Percentiles rank a stretch among this genome's conserved stretches.
phyloP scores from a whole-genome alignment of 2,329 filamentous ascomycete genomes.

The Ophiostoma sp. region DNA sequence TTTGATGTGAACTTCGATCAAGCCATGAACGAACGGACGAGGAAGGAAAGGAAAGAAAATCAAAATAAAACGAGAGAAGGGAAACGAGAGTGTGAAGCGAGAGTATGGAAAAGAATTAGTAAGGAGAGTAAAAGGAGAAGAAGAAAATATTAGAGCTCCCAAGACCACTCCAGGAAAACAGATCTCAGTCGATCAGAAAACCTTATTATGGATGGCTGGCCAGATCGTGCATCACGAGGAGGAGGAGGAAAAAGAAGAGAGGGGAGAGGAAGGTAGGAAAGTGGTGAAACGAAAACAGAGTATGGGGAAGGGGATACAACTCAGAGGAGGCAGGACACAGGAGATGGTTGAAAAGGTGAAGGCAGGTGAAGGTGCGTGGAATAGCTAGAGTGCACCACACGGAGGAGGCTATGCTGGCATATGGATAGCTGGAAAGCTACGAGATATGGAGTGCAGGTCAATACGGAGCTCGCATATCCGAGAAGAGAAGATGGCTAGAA shows the following conservation, averaged over 20 bases:
- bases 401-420: not conserved
- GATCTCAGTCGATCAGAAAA: not conserved
- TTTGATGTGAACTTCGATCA: not conserved
- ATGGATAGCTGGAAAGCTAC: not conserved
- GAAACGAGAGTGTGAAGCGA: not conserved
- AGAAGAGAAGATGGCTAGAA: too few relatives aligned
- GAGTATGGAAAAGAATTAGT: not conserved
- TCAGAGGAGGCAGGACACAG: not conserved
- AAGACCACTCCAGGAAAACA: not conserved
- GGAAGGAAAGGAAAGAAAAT: not conserved
- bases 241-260: not conserved
- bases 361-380: not conserved
- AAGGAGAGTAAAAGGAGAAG: not conserved
- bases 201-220: not conserved
- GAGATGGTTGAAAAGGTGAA: not conserved
- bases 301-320: not conserved
- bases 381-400: not conserved
- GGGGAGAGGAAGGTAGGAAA: not conserved
- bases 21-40: not conserved
- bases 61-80: not conserved
- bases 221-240: not conserved
- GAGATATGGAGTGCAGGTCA: too few relatives aligned
- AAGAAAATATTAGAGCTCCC: not conserved
- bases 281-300: not conserved
- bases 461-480: too few relatives aligned